Base-by-base conservation (phyloP, 805 yeast genomes). In the Cyberlindnera mrakii region DNA sequence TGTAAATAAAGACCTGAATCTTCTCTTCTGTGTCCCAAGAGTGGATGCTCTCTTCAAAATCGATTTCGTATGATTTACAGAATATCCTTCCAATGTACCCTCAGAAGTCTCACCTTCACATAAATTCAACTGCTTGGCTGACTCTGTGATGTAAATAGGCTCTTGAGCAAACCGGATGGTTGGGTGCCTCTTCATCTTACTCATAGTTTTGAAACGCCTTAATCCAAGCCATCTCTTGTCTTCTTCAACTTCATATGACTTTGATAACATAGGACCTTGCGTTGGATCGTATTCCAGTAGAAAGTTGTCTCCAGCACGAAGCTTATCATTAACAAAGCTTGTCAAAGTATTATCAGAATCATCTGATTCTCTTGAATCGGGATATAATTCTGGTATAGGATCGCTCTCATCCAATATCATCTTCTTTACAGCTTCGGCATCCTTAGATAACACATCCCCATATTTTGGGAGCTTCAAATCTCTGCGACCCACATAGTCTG, bases 141-240 rank as follows among this genome's bases (percentile, higher is more conserved):
- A 30, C 29, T 37, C 35, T 7, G 27, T 30, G 3, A 48, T 39
- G 19, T 43, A 50, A 8, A 38, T 42, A 11, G 55, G 55, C 1
- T 52, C 42, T 1, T 44, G 44, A 9, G 54, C 57, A 50, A 53
- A 53, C 30, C 50, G 42, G 7, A 53, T 50, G 5, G 49, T 45
- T 11, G 41, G 14, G 16, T 37, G 25, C 10, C 30, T 39, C 33
- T 42, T 43, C 17, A 29, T 25, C 14, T 37, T 16, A 15, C 34
- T 27, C 33, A 29, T 14, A 10, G 37, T 39, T 15, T 37, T 39
- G 3, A 39, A 30, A 32, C 45, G 36, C 33, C 37, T 25, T 15
- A 42, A 14, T 8, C 46, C 44, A 18, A 36, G 30, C 40, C 40
- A 37, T 14, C 14, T 40, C 9, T 16, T 33, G 30, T 23, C 37